Base-by-base conservation (phyloP, 495 filamentous ascomycete species). In the Neurospora terricola region DNA sequence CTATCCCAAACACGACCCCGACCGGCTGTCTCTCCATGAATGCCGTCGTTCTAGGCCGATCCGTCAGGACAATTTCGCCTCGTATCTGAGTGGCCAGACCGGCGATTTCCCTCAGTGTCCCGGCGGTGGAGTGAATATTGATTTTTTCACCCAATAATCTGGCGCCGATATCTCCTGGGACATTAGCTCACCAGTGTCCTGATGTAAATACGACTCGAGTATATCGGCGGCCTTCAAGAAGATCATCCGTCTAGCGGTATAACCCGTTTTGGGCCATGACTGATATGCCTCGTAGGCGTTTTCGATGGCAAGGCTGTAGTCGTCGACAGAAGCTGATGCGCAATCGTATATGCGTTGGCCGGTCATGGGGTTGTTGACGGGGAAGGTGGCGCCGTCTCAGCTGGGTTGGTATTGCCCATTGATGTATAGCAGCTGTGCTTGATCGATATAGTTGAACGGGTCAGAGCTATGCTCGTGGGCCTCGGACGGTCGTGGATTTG, bases 181-280 rank as follows among this genome's bases (percentile, higher is more conserved):
- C 42, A 81, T 74, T 8, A 82, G 74, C 84, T 11, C 88, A 86
- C 3, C 77, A 1, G 90, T 93, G 77, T 93, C 92, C 18, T 87
- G 80, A 27, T 78, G 78, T 81, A 90, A 86, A 73, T 88, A 89
- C n/a, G 79, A 78, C 11, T 87, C 83, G 71, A 95, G 80, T 70
- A 93, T 86, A 12, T 90, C 88, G 14, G 91, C 89, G 14, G 90
- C 89, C 72, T 87, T 88, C n/a, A 89, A 78, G 68, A 95, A 82
- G 75, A 94, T 89, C 43, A 88, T 83, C 40, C 91, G 86, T 70
- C 90, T 88, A 12, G 84, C 79, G 43, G 83, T 82, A 9, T 90
- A 86, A 71, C 86, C 86, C 1, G 85, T 87, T 62, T 86, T 83
- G 38, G 84, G 83, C 92, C 92, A 94, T 42, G 84, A 78, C 37